A percentile compares a stretch with the other conserved stretches of the same genome.
Evolutionary conservation across 164 flowering plant species (phyloP).

Genomic region (Liriodendron chinense): DNA sequence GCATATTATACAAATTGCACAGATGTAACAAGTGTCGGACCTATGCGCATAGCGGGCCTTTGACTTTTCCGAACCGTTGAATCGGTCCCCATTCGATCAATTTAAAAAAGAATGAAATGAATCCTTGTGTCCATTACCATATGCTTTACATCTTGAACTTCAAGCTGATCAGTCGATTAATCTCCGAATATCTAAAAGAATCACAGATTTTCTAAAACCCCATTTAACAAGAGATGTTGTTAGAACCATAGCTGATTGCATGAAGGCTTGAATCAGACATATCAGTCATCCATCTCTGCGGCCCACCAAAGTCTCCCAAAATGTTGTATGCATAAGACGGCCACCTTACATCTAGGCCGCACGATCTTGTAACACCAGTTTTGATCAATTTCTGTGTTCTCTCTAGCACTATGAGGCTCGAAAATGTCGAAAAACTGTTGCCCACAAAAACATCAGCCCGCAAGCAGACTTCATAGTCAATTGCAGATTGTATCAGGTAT

Average conservation of each 20-base stretch:
- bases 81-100: too few species aligned
- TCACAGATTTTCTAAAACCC: not conserved
- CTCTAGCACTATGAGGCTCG: slow-evolving; percentile 85
- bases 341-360: slow-evolving; percentile 54
- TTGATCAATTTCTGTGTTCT: slow-evolving; percentile 68
- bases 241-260: slow-evolving; percentile 89
- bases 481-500: slow-evolving; percentile 87
- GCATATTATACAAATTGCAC: too few species aligned
- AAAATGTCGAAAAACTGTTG: slow-evolving; percentile 93
- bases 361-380: slow-evolving; percentile 38
- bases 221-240: slow-evolving; percentile 48
- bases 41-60: too few species aligned
- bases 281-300: slow-evolving; percentile 70
- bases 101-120: not conserved
- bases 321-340: slow-evolving; percentile 90
- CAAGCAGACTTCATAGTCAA: slow-evolving; percentile 93
- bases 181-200: not conserved
- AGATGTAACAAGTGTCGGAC: too few species aligned
- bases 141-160: not conserved
- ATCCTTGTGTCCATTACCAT: not conserved
- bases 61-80: too few species aligned
- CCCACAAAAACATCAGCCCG: slow-evolving; percentile 90
- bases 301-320: slow-evolving; percentile 55
- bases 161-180: not conserved
- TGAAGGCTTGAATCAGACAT: slow-evolving; percentile 72